Evolutionary conservation across 2,329 filamentous ascomycete genomes (phyloP), one percentile per base, ranked within the genome.

Genomic region (Chaetothyriales sp.): DNA sequence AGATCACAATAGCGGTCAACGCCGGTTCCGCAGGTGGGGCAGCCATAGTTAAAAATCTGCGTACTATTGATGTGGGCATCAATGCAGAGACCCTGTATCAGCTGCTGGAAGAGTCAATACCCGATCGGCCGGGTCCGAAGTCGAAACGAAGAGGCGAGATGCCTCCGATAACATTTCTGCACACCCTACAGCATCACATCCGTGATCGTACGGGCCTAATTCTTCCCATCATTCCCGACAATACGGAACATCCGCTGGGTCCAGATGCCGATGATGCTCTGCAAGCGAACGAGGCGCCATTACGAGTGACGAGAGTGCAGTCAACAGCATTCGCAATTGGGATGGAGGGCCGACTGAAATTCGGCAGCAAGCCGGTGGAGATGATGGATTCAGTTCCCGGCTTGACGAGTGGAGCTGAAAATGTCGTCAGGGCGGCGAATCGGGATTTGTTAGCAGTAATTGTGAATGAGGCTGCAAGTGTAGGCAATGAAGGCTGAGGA

Each of bases 311-410:
- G 1, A 54, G 50, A 28, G 55, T 61, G 8, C 49, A 52, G 13
- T 56, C 40, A 22, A 47, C 50, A 15, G 54, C 57, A 20, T 61
- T 58, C 46, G 56, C 54, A 1, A 50, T 61, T 20, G 56, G 54
- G 3, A 45, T 40, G 9, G 56, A 59, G 18, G 53, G 54, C 15
- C 50, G 53, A 20, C 15, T 61, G 19, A 61, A 59, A 43, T 56
- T 58, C 51, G 48, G 50, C 22, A 33, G 40, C n/a, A 56, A 50
- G 43, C 49, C 54, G 10, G 45, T 58, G 15, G 48, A 57, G 45
- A 51, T 44, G 13, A 47, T 47, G 9, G 53, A 51, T 8, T 22
- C 20, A 3, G 49, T n/a, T n/a, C 29, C 43, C n/a, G 40, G 44
- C 19, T 22, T 40, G 9, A 28, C 20, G 40, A 33, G 46, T 43